These are phyloP conservation scores for Boechera divaricarpa DNA, from an alignment of 345 rosid genomes.

Conservation along the genomic window DNA sequence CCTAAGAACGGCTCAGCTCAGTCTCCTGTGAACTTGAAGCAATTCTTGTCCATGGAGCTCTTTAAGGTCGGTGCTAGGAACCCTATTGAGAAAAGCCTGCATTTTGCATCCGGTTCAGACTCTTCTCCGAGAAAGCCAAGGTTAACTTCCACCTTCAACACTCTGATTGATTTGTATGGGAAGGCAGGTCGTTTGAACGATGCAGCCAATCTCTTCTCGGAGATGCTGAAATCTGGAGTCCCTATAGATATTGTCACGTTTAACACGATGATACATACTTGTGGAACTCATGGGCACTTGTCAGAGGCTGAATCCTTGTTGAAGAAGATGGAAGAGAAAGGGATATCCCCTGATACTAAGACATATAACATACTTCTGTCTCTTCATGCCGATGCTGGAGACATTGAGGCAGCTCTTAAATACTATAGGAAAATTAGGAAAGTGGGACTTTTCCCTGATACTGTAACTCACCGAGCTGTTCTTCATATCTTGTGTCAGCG, in stretches of 20 bases:
- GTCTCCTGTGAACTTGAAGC: conserved; percentile 66
- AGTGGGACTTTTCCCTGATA: conserved; percentile 79
- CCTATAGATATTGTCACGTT: conserved; percentile 76
- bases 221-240: conserved; percentile 83
- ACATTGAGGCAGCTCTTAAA: conserved; percentile 65
- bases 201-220: conserved; percentile 76
- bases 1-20: conserved; percentile 50
- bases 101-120: conserved; percentile 38
- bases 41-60: conserved; percentile 79
- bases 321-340: conserved; percentile 73
- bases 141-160: conserved; percentile 75
- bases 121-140: conserved; percentile 58
- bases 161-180: conserved; percentile 89
- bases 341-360: conserved; percentile 73
- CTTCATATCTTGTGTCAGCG: conserved; percentile 70
- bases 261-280: conserved; percentile 86
- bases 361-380: conserved; percentile 81
- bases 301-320: conserved; percentile 83
- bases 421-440: conserved; percentile 71
- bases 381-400: conserved; percentile 71
- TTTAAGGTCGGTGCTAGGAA: conserved; percentile 73
- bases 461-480: conserved; percentile 72
- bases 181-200: conserved; percentile 85
- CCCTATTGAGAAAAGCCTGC: conserved; percentile 45
- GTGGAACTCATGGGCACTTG: conserved; percentile 77